phyloP scores from a whole-genome alignment of 179 eudicot genomes.

The Silene vulgaris region DNA sequence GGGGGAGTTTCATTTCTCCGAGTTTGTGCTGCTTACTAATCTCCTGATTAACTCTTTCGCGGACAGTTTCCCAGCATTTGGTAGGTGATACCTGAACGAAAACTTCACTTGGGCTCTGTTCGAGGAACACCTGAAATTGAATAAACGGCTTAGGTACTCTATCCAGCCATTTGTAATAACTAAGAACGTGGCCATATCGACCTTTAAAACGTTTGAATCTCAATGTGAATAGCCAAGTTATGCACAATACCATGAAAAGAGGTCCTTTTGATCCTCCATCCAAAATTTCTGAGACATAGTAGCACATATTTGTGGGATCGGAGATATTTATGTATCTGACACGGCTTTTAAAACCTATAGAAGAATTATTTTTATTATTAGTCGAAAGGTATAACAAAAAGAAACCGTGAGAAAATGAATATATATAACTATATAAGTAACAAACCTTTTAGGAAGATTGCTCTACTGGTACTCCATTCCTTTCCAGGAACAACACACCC shows the following conservation, averaged over 20 bases:
- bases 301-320: constrained; percentile 68
- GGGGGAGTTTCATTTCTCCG: constrained; percentile 65
- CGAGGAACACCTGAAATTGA: constrained; percentile 58
- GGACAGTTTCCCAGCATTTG: constrained; percentile 91
- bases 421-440: background rate
- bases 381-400: background rate
- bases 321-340: constrained; percentile 61
- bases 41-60: constrained; percentile 86
- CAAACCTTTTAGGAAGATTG: constrained; percentile 93
- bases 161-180: background rate
- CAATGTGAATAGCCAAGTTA: constrained; percentile 12
- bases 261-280: constrained; percentile 82
- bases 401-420: background rate
- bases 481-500: constrained; percentile 65
- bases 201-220: background rate
- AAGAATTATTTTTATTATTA: constrained; percentile 11
- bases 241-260: constrained; percentile 69
- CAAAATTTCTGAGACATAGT: constrained; percentile 72
- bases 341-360: constrained; percentile 81
- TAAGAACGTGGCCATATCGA: background rate
- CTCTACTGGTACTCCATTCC: constrained; percentile 71
- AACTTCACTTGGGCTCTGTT: constrained; percentile 66
- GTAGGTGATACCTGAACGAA: constrained; percentile 65
- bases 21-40: constrained; percentile 73
- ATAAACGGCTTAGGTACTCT: constrained; percentile 2